Evolutionary conservation across 179 eudicot genomes (phyloP), one percentile per base, ranked within the genome.

Genomic region (Carnegiea gigantea): DNA sequence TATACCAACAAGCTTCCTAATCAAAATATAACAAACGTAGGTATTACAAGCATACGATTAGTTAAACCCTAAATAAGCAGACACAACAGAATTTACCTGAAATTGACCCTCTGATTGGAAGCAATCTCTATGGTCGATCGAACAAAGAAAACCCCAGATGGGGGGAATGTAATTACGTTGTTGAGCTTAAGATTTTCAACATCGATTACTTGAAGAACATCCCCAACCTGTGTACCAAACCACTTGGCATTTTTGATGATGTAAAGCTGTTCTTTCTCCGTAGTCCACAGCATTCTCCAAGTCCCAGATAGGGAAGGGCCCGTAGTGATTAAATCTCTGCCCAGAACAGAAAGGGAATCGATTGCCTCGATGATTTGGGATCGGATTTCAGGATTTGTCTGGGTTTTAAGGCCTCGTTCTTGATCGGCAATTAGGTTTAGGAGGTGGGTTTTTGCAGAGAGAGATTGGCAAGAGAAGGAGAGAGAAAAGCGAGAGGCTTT

Each of bases 211-310:
- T 93, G 98, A 75, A 95, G 75, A 53, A 92, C 97, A 75, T 95
- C 97, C 5, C 99, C 97, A 33, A 92, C 85, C 44, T 87, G 70
- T 5, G 99, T 95, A 38, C 98, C 97, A 36, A 93, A 95, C 46
- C 89, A 73, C 2, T 18, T 14, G 4, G 97, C 94, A 73, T 95
- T 93, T 84, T 89, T 84, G 6, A 94, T 86, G 51, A 95, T 92
- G 73, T 87, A 95, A 11, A 95, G 95, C 83, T 93, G 98, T 43
- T 95, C 99, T 82, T 93, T 93, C 91, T 95, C 98, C 1, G 98
- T 93, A 30, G 98, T 95, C 98, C 98, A 95, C 75, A 91, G 80
- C 92, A 95, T 78, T 82, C 99, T 84, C 99, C 99, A 95, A 54
- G 99, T 93, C 76, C 91, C 98, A 21, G 97, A 91, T 21, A 95